These are phyloP conservation scores for Mimosa pudica DNA, from an alignment of 306 rosid species.

Conservation along the genomic window DNA sequence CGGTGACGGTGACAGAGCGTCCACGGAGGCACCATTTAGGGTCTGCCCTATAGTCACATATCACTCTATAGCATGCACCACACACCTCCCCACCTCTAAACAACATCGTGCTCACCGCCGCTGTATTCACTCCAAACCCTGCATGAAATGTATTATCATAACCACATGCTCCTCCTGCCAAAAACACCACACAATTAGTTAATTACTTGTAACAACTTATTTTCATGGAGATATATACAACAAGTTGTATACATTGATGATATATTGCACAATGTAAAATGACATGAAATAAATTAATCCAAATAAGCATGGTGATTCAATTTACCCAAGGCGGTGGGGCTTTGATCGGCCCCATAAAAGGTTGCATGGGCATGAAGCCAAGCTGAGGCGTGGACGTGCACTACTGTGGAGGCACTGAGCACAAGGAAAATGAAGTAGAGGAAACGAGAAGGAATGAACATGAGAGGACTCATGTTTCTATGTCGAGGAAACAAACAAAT, in stretches of 20 bases:
- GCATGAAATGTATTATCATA: conserved; percentile 72
- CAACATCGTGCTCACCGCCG: conserved; percentile 68
- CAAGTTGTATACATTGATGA: too few species aligned
- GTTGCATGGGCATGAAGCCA: conserved; percentile 90
- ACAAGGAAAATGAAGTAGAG: conserved; percentile 35
- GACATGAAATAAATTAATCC: too few species aligned
- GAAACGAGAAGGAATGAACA: conserved; percentile 35
- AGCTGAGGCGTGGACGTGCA: conserved; percentile 42
- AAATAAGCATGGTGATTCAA: conserved; percentile 20
- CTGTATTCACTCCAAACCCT: conserved; percentile 79
- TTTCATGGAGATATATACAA: too few species aligned
- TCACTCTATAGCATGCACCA: conserved; percentile 81
- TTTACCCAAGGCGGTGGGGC: conserved; percentile 71
- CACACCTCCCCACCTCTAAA: conserved; percentile 75
- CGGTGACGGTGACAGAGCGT: conserved; percentile 51
- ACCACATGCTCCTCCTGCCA: conserved; percentile 88
- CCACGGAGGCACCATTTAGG: conserved; percentile 75
- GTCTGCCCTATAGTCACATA: conserved; percentile 58
- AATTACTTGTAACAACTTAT: too few species aligned
- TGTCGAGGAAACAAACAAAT: conserved; percentile 33
- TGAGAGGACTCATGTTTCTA: conserved; percentile 38
- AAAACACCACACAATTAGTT: too few species aligned
- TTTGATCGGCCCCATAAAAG: conserved; percentile 75
- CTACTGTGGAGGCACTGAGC: conserved; percentile 31
- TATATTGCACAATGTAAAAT: too few species aligned